Conservation (phyloP, 305 asterid genomes). For the Nicotiana rustica region DNA sequence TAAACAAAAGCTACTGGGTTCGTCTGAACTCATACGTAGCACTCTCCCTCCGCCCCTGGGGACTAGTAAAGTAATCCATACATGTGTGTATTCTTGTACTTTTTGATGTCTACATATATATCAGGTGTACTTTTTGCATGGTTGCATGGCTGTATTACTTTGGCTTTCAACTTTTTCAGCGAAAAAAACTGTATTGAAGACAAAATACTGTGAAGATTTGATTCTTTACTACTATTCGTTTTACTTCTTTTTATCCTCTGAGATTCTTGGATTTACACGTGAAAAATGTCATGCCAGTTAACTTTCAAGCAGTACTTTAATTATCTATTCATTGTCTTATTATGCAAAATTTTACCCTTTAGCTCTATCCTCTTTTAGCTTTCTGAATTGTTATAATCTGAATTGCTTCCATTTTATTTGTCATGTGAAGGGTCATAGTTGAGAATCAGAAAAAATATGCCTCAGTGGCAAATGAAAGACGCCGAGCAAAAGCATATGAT, state of each 20-base stretch:
- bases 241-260: conserved; percentile 26
- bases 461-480: conserved; percentile 49
- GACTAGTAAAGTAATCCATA: background rate
- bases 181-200: conserved; percentile 25
- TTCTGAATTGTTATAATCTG: background rate
- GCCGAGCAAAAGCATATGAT: conserved; percentile 41
- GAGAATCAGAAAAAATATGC: conserved; percentile 40
- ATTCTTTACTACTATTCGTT: conserved; percentile 39
- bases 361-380: background rate
- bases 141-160: conserved; percentile 46
- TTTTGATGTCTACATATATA: background rate
- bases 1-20: no score
- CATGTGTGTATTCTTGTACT: conserved; percentile 11
- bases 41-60: no score
- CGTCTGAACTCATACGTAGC: no score
- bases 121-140: conserved; percentile 42
- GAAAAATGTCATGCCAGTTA: conserved; percentile 29
- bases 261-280: conserved; percentile 37
- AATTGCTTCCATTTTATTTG: background rate
- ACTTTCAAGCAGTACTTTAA: background rate
- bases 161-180: conserved; percentile 34
- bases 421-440: conserved; percentile 32
- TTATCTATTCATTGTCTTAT: conserved; percentile 27
- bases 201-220: conserved; percentile 33
- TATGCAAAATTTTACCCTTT: background rate